Evolutionary conservation across 805 yeast species (phyloP).

Genomic region (Lipomyces sp.): DNA sequence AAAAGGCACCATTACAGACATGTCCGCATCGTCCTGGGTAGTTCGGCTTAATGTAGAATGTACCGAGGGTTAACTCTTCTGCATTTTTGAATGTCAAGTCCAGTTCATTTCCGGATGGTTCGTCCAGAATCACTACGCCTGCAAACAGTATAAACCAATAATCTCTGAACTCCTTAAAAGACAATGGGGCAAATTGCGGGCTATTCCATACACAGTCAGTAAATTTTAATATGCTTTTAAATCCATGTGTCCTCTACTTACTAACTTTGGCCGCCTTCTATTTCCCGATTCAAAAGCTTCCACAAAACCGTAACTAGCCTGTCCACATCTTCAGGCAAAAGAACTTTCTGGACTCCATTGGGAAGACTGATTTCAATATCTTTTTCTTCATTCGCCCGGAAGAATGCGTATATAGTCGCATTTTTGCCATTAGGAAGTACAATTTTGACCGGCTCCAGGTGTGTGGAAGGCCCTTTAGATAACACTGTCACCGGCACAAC

Average conservation of each 20-base stretch:
- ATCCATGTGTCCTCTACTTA: slow-evolving; percentile 1
- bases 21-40: slow-evolving; percentile 82
- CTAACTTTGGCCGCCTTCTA: slow-evolving; percentile 73
- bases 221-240: too few species aligned
- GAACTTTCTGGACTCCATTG: not conserved
- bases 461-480: not conserved
- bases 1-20: slow-evolving; percentile 82
- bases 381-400: slow-evolving; percentile 5
- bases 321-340: not conserved
- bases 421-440: slow-evolving; percentile 12
- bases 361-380: slow-evolving; percentile 6
- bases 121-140: slow-evolving; percentile 56
- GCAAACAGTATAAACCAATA: slow-evolving; percentile 69
- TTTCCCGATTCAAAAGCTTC: slow-evolving; percentile 56
- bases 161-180: slow-evolving; percentile 51
- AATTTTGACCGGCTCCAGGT: slow-evolving; percentile 8
- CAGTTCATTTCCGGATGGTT: slow-evolving; percentile 32
- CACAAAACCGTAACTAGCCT: slow-evolving; percentile 1
- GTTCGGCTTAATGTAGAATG: slow-evolving; percentile 64
- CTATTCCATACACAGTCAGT: too few species aligned
- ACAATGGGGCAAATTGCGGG: slow-evolving; percentile 47
- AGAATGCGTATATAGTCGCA: slow-evolving; percentile 17
- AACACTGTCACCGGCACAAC: not conserved
- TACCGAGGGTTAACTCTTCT: slow-evolving; percentile 55
- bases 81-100: slow-evolving; percentile 39